Evolutionary conservation across 2,329 filamentous ascomycete genomes (phyloP).

Genomic region (Monosporascus cannonballus): DNA sequence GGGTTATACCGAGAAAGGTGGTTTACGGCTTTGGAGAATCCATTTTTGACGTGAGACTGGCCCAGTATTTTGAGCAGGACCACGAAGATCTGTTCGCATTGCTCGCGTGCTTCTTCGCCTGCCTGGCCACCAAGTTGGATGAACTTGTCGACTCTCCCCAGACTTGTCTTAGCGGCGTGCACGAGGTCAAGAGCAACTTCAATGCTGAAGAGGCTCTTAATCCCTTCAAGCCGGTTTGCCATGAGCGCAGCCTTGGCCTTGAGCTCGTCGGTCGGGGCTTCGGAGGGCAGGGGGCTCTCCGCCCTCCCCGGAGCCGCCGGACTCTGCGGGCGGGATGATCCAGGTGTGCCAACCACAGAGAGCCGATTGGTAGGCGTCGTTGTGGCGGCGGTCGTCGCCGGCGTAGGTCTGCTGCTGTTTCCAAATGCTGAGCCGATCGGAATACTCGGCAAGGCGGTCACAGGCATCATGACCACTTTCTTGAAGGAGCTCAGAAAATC

Average conservation of each 20-base stretch:
- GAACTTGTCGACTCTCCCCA: conserved; percentile 81
- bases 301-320: conserved; percentile 34
- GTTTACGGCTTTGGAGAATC: conserved; percentile 86
- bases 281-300: conserved; percentile 41
- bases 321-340: conserved; percentile 41
- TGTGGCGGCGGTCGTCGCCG: conserved; percentile 12
- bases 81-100: conserved; percentile 87
- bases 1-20: conserved; percentile 91
- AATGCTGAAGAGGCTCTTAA: conserved; percentile 91
- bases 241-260: conserved; percentile 97
- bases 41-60: conserved; percentile 79
- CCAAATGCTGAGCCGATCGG: conserved; percentile 53
- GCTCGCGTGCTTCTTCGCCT: conserved; percentile 76
- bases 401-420: conserved; percentile 30
- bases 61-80: conserved; percentile 78
- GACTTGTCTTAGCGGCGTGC: conserved; percentile 78
- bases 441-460: conserved; percentile 76
- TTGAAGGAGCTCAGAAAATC: conserved; percentile 96
- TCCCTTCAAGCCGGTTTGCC: conserved; percentile 89
- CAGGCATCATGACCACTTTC: conserved; percentile 98
- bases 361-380: conserved; percentile 22
- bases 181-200: conserved; percentile 88
- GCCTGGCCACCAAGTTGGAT: conserved; percentile 72
- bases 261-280: conserved; percentile 82
- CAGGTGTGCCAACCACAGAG: conserved; percentile 28